These are phyloP conservation scores for Magnusiomyces sp. DNA, from an alignment of 1,139 yeast species.

Conservation along the genomic window DNA sequence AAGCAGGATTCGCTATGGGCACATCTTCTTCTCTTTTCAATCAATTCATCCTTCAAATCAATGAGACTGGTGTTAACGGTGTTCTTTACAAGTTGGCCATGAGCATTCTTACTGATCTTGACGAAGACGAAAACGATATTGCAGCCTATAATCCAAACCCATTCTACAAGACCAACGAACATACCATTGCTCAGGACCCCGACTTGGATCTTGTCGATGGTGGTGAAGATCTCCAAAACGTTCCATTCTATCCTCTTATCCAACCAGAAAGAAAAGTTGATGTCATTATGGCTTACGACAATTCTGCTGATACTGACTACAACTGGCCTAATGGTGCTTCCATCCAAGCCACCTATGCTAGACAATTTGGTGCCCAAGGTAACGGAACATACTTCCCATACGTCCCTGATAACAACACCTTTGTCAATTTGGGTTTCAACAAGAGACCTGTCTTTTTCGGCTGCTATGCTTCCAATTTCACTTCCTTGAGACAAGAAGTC, in stretches of 20 bases:
- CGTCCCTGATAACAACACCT: conserved; percentile 65
- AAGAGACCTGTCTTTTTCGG: conserved; percentile 27
- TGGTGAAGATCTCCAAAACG: conserved; percentile 74
- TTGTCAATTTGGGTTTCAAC: conserved; percentile 41
- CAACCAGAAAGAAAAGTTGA: conserved; percentile 66
- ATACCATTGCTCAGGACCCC: not conserved
- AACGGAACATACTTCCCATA: conserved; percentile 58
- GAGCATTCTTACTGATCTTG: conserved; percentile 24
- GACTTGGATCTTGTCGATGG: conserved; percentile 67
- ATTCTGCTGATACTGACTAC: conserved; percentile 61
- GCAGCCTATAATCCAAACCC: conserved; percentile 74
- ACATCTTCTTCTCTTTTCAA: conserved; percentile 75
- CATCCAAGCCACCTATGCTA: conserved; percentile 43
- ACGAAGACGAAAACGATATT: conserved; percentile 43
- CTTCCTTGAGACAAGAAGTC: conserved; percentile 22
- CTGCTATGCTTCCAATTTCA: conserved; percentile 6
- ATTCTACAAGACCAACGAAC: conserved; percentile 36
- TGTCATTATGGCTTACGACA: conserved; percentile 73
- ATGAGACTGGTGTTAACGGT: conserved; percentile 43
- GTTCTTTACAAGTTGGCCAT: conserved; percentile 37
- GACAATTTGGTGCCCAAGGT: conserved; percentile 38
- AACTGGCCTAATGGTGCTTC: conserved; percentile 59
- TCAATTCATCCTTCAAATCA: conserved; percentile 52
- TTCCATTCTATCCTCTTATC: conserved; percentile 69
- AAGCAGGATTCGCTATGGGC: conserved; percentile 68